Conservation (phyloP, 345 rosid species). For the Lepidium didymum region DNA sequence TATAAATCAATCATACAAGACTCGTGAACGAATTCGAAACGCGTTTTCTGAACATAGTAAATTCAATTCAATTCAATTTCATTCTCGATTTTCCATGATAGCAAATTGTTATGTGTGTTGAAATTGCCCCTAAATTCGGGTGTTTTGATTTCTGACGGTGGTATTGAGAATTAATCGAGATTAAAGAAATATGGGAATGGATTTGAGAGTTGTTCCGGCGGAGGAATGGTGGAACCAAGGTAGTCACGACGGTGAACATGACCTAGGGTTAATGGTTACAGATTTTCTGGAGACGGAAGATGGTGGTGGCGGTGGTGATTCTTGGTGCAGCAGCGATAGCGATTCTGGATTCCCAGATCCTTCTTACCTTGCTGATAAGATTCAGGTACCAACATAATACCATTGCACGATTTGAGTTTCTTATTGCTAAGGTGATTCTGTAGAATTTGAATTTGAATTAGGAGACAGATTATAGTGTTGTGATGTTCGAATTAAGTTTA, state of each 20-base stretch:
- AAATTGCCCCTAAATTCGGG: not conserved
- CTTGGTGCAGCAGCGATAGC: slow-evolving; percentile 83
- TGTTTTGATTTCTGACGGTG: not conserved
- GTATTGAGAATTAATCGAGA: not conserved
- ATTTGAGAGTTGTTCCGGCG: slow-evolving; percentile 48
- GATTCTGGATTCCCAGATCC: slow-evolving; percentile 78
- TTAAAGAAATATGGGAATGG: slow-evolving; percentile 34
- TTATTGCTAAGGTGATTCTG: not conserved
- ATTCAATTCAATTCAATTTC: not conserved
- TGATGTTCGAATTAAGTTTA: not conserved
- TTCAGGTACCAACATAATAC: slow-evolving; percentile 39
- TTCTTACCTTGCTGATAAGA: slow-evolving; percentile 59
- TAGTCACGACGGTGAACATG: slow-evolving; percentile 84
- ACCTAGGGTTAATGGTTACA: slow-evolving; percentile 78
- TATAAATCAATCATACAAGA: not conserved
- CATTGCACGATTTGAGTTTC: not conserved
- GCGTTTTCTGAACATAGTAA: slow-evolving; percentile 3
- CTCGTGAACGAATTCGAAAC: slow-evolving; percentile 27
- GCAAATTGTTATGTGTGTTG: not conserved
- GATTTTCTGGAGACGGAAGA: slow-evolving; percentile 70
- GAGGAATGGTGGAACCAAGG: slow-evolving; percentile 36
- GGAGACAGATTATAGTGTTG: not conserved
- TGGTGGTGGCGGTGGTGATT: slow-evolving; percentile 51
- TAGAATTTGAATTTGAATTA: not conserved
- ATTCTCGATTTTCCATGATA: not conserved